Evolutionary conservation across 306 rosid species (phyloP).

Genomic region (Dryas drummondii): DNA sequence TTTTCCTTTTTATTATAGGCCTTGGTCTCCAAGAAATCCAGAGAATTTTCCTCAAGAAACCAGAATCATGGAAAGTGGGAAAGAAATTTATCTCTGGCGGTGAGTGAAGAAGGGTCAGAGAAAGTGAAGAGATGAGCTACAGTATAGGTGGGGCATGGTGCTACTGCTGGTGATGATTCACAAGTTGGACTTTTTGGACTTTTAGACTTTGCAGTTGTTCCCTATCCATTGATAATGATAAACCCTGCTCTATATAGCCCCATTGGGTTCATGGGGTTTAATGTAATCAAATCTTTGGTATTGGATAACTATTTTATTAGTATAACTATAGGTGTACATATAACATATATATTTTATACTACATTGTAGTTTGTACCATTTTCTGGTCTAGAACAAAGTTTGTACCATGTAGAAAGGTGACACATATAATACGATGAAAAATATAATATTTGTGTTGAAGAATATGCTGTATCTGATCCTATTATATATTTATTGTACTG

Average conservation of each 20-base stretch:
- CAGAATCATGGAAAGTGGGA: not conserved
- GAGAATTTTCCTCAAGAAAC: not conserved
- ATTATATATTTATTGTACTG: not conserved
- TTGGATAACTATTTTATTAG: not conserved
- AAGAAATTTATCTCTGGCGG: not conserved
- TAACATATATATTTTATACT: no score
- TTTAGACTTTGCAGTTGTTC: not conserved
- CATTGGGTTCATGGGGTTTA: not conserved
- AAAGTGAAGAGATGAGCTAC: not conserved
- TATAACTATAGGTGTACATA: no score
- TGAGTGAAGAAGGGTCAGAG: not conserved
- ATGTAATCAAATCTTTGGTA: not conserved
- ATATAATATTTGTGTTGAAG: not conserved
- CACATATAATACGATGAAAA: not conserved
- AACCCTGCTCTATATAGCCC: not conserved
- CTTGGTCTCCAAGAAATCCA: conserved; percentile 5
- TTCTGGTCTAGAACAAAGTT: no score
- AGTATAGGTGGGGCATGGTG: not conserved
- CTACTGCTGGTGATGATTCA: not conserved
- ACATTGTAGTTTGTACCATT: no score
- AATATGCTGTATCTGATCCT: not conserved
- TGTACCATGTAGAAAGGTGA: no score
- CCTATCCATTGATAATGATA: not conserved
- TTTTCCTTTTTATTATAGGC: not conserved
- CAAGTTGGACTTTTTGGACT: not conserved